Evolutionary conservation across 768 basidiomycete species (phyloP).

Genomic region (Mycena latifolia): DNA sequence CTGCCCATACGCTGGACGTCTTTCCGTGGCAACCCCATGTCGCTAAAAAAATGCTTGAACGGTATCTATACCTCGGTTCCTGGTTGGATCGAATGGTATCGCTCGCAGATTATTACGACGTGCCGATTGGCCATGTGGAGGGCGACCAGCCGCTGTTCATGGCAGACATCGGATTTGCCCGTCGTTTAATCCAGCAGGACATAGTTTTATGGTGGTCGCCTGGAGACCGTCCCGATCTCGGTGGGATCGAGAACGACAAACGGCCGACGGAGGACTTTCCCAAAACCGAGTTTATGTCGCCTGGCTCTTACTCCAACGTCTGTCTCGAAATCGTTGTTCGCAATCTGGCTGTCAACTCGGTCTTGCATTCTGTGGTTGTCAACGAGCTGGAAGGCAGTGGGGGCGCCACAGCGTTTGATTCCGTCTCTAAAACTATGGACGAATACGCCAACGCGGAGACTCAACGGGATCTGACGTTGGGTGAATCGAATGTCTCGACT

Average conservation of each 20-base stretch:
- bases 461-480: conserved; percentile 82
- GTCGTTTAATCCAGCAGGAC: conserved; percentile 88
- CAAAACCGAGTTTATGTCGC: conserved; percentile 85
- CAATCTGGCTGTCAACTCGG: conserved; percentile 94
- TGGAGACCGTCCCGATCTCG: conserved; percentile 89
- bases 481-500: conserved; percentile 90
- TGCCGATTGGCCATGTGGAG: conserved; percentile 93
- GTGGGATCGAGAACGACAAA: conserved; percentile 91
- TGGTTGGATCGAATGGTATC: conserved; percentile 87
- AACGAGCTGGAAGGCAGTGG: conserved; percentile 98
- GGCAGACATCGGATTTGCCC: conserved; percentile 92
- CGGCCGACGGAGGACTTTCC: conserved; percentile 82
- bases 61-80: conserved; percentile 81
- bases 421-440: conserved; percentile 90
- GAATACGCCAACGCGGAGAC: conserved; percentile 84
- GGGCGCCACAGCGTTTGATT: conserved; percentile 94
- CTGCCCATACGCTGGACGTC: conserved; percentile 79
- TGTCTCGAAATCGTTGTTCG: conserved; percentile 91
- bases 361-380: conserved; percentile 93
- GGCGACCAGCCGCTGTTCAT: conserved; percentile 90
- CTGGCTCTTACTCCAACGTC: conserved; percentile 93
- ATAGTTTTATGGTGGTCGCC: conserved; percentile 98
- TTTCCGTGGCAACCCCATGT: conserved; percentile 93
- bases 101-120: conserved; percentile 91
- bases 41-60: conserved; percentile 83